Evolutionary conservation across 345 rosid genomes (phyloP).

Genomic region (Euphorbia peplus): DNA sequence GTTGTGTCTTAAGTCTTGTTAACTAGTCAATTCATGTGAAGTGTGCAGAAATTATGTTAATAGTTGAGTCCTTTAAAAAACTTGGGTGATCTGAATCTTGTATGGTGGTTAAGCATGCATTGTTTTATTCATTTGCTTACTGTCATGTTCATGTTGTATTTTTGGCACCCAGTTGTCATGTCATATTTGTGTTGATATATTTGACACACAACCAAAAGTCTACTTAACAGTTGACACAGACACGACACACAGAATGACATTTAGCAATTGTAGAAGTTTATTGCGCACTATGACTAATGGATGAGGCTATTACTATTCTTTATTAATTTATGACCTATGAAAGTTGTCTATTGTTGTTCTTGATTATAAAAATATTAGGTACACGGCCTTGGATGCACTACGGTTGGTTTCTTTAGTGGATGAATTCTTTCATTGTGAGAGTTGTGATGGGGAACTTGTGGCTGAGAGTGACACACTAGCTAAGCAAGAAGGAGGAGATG

Average conservation of each 20-base stretch:
- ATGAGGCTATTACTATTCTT: not conserved
- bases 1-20: too few species aligned
- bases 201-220: not conserved
- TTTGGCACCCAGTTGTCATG: too few species aligned
- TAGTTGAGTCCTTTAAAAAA: too few species aligned
- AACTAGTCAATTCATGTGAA: too few species aligned
- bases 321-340: slow-evolving; percentile 2
- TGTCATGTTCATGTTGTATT: too few species aligned
- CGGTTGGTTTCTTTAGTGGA: slow-evolving; percentile 60
- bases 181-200: too few species aligned
- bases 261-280: not conserved
- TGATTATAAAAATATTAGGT: slow-evolving; percentile 44
- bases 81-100: too few species aligned
- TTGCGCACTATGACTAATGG: not conserved
- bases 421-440: slow-evolving; percentile 83
- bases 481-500: slow-evolving; percentile 81
- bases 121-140: too few species aligned
- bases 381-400: slow-evolving; percentile 82
- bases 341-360: not conserved
- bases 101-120: too few species aligned
- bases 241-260: too few species aligned
- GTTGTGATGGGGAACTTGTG: slow-evolving; percentile 83
- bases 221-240: not conserved
- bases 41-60: too few species aligned
- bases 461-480: slow-evolving; percentile 86